Evolutionary conservation across 1,284 basidiomycete species (phyloP).

Genomic region (Apiotrichum siamense): DNA sequence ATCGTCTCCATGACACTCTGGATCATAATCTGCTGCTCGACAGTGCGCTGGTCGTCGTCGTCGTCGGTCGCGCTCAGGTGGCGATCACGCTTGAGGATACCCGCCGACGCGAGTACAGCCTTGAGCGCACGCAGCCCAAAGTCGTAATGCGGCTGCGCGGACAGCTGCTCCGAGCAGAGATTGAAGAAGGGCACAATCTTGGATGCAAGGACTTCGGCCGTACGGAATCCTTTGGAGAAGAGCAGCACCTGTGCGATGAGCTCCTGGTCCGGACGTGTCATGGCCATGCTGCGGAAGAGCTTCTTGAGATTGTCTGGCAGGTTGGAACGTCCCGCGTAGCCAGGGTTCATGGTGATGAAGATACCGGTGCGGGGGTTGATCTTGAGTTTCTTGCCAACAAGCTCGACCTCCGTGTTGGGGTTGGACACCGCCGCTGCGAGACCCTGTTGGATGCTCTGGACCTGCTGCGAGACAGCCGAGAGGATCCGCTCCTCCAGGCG

Average conservation of each 20-base stretch:
- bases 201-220: conserved; percentile 88
- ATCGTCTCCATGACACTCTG: conserved; percentile 99
- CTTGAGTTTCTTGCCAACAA: conserved; percentile 90
- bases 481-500: conserved; percentile 96
- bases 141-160: conserved; percentile 97
- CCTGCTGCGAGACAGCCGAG: conserved; percentile 97
- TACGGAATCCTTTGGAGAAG: conserved; percentile 98
- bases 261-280: conserved; percentile 96
- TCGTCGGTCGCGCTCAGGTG: conserved; percentile 46
- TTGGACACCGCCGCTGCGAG: conserved; percentile 72
- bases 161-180: conserved; percentile 93
- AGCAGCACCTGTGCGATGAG: conserved; percentile 99
- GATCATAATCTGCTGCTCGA: conserved; percentile 93
- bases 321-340: conserved; percentile 92
- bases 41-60: conserved; percentile 57
- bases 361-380: conserved; percentile 95
- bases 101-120: conserved; percentile 91
- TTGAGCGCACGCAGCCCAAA: conserved; percentile 98
- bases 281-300: conserved; percentile 73
- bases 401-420: conserved; percentile 81
- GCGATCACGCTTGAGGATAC: conserved; percentile 92
- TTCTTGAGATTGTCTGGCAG: conserved; percentile 88
- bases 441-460: conserved; percentile 97
- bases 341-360: conserved; percentile 96
- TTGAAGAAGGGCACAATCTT: conserved; percentile 99